phyloP scores from a whole-genome alignment of 164 flowering plant species.

The Macadamia tetraphylla region DNA sequence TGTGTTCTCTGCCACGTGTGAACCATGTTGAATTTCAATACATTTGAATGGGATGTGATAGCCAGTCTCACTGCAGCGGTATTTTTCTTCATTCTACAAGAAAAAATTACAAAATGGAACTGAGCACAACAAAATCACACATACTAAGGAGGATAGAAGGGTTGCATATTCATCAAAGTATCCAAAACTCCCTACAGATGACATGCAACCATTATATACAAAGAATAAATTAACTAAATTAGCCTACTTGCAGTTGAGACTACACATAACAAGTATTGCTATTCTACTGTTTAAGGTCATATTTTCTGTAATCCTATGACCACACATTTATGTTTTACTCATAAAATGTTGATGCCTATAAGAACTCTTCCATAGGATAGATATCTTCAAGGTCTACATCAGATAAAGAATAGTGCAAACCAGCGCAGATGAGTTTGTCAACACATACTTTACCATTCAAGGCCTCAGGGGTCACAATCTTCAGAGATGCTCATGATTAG shows the following conservation, averaged over 20 bases:
- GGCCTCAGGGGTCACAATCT: too few relatives aligned
- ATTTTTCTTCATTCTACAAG: constrained; percentile 58
- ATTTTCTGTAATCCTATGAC: too few relatives aligned
- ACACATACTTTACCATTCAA: too few relatives aligned
- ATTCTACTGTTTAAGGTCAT: too few relatives aligned
- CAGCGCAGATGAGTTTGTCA: too few relatives aligned
- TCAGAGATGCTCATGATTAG: too few relatives aligned
- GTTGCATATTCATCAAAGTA: background rate
- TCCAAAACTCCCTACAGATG: background rate
- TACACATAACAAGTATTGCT: too few relatives aligned
- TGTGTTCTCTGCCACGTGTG: constrained; percentile 22
- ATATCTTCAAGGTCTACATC: too few relatives aligned
- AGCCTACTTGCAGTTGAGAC: background rate
- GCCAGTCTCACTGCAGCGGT: constrained; percentile 94
- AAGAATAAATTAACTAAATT: background rate
- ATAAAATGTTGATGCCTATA: too few relatives aligned
- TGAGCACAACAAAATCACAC: background rate
- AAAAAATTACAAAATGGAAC: background rate
- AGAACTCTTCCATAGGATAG: too few relatives aligned
- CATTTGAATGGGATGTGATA: constrained; percentile 85
- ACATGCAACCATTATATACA: background rate
- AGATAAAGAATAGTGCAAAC: too few relatives aligned
- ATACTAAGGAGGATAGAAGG: background rate
- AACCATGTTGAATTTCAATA: constrained; percentile 26
- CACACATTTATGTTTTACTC: too few relatives aligned